Evolutionary conservation across 495 filamentous ascomycete species (phyloP).

Genomic region (Parmelia sp.): DNA sequence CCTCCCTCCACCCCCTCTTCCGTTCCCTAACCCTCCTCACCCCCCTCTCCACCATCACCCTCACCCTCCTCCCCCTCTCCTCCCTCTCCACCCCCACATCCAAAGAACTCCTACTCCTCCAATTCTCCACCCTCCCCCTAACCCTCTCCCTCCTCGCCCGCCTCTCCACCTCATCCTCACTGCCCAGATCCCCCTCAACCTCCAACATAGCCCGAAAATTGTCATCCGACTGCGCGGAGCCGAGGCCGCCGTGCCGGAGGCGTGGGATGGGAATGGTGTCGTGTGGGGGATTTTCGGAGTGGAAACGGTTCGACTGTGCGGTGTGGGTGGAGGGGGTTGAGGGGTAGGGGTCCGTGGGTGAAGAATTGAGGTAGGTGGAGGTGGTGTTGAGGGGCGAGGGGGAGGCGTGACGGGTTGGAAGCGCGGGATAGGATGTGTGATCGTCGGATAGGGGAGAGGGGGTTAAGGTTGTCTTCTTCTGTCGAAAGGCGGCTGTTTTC

Average conservation of each 20-base stretch:
- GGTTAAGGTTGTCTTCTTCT: background rate
- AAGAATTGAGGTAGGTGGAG: background rate
- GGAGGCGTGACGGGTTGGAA: background rate
- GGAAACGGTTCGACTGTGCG: background rate
- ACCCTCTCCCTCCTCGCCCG: background rate
- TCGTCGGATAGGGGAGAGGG: background rate
- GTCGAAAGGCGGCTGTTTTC: background rate
- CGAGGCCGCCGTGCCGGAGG: background rate
- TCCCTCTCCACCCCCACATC: background rate
- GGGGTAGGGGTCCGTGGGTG: background rate
- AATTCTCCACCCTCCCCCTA: background rate
- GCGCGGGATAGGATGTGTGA: background rate
- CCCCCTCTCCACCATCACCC: background rate
- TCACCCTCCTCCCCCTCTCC: background rate
- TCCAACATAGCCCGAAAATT: constrained; percentile 7
- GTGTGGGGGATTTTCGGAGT: too few relatives aligned
- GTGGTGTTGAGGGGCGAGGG: background rate
- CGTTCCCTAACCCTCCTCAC: background rate
- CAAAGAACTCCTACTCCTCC: background rate
- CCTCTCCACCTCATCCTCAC: background rate
- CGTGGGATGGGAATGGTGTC: background rate
- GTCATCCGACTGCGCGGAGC: background rate
- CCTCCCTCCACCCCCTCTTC: background rate
- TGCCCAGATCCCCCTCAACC: background rate
- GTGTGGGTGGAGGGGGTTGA: constrained; percentile 8